These are phyloP conservation scores for Neurospora terricola DNA, from an alignment of 495 filamentous ascomycete genomes.

Conservation along the genomic window DNA sequence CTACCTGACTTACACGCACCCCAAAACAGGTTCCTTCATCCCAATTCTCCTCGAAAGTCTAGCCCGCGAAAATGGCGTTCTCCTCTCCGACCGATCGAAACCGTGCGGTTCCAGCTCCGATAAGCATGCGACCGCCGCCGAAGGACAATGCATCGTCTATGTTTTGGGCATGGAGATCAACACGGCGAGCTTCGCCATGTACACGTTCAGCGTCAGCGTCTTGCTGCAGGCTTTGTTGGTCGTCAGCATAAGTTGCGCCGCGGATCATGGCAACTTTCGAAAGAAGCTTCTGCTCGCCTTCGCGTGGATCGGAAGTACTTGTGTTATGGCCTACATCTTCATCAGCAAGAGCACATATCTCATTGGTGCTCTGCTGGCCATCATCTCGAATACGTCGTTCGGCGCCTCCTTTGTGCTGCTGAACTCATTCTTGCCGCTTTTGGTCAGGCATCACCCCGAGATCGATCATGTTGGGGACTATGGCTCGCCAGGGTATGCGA, in stretches of 20 bases:
- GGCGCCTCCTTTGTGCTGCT: constrained; percentile 78
- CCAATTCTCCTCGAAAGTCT: constrained; percentile 94
- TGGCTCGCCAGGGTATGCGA: not conserved
- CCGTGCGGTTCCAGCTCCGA: constrained; percentile 51
- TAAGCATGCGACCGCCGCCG: constrained; percentile 19
- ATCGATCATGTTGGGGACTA: constrained; percentile 21
- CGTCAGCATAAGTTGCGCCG: constrained; percentile 89
- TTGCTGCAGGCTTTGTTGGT: constrained; percentile 81
- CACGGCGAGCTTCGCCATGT: constrained; percentile 96
- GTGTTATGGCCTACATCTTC: constrained; percentile 83
- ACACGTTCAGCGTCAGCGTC: constrained; percentile 90
- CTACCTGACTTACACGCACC: constrained; percentile 3
- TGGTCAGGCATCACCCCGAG: constrained; percentile 67
- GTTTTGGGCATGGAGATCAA: constrained; percentile 81
- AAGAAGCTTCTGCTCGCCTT: constrained; percentile 79
- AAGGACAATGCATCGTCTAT: constrained; percentile 73
- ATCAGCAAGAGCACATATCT: constrained; percentile 65
- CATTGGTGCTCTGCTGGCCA: constrained; percentile 71
- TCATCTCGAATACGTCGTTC: constrained; percentile 83
- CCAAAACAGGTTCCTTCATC: constrained; percentile 69
- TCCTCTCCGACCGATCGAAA: constrained; percentile 60
- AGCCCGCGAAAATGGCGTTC: constrained; percentile 78
- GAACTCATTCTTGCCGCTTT: constrained; percentile 73
- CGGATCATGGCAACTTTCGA: constrained; percentile 88
- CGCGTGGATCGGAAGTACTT: constrained; percentile 66